Percentiles rank a stretch among this genome's conserved stretches.
Conservation (phyloP, 257 asterid genomes). For the Verbena officinalis region DNA sequence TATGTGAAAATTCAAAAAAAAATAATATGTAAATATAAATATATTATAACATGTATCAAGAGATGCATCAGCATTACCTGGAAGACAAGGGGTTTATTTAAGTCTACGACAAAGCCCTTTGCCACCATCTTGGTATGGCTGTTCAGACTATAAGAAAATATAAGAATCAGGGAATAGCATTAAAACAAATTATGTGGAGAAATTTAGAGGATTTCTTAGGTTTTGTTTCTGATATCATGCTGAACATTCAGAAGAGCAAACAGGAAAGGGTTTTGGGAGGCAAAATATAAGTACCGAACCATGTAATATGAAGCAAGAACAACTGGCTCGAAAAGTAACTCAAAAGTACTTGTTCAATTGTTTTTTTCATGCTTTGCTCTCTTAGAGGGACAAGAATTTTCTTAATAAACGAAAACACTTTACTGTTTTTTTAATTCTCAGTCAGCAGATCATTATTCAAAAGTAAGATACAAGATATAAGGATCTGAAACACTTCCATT, state of each 20-base stretch:
- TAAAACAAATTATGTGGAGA: background rate
- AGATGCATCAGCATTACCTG: constrained; percentile 45
- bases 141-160: constrained; percentile 4
- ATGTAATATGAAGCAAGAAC: background rate
- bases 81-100: constrained; percentile 69
- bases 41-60: background rate
- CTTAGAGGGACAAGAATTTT: background rate
- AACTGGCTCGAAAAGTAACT: background rate
- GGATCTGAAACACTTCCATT: too few relatives aligned
- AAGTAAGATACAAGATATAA: too few relatives aligned
- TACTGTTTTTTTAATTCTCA: background rate
- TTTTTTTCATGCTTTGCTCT: background rate
- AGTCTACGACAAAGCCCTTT: constrained; percentile 60
- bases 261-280: background rate
- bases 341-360: background rate
- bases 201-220: background rate
- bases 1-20: background rate
- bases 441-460: background rate
- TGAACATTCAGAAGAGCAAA: constrained; percentile 2
- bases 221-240: background rate
- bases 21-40: too few relatives aligned
- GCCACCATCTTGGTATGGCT: constrained; percentile 58
- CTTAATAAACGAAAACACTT: too few relatives aligned
- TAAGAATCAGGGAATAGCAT: constrained; percentile 5
- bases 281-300: background rate